These are phyloP conservation scores for Aureobasidium sp. DNA, from an alignment of 2,329 filamentous ascomycete species.

Conservation along the genomic window DNA sequence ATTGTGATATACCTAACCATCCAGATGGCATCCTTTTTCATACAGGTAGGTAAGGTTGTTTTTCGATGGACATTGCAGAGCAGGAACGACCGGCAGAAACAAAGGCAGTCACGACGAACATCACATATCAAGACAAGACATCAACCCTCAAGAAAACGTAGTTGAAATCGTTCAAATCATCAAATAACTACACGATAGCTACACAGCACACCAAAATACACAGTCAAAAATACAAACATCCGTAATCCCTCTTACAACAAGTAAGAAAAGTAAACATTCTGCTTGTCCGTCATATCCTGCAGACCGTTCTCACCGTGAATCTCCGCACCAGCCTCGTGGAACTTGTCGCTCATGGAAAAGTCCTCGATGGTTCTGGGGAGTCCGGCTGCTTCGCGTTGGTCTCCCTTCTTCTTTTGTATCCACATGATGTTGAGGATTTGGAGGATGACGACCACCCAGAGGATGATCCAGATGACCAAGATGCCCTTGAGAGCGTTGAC, in stretches of 20 bases:
- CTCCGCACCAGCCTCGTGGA: constrained; percentile 13
- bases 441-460: not conserved
- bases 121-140: not conserved
- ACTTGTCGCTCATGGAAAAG: constrained; percentile 10
- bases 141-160: not conserved
- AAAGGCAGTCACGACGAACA: too few species aligned
- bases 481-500: constrained; percentile 14
- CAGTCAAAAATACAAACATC: too few species aligned
- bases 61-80: too few species aligned
- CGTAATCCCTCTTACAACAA: not conserved
- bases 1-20: too few species aligned
- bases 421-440: constrained; percentile 3
- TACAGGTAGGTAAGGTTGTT: too few species aligned
- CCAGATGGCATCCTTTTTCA: too few species aligned
- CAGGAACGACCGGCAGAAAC: too few species aligned
- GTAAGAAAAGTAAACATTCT: constrained; percentile 15
- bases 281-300: constrained; percentile 15
- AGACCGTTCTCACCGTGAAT: constrained; percentile 5
- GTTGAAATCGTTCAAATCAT: not conserved
- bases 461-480: constrained; percentile 11
- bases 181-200: not conserved
- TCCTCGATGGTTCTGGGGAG: constrained; percentile 4
- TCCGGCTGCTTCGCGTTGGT: constrained; percentile 13
- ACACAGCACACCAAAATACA: not conserved
- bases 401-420: constrained; percentile 12